phyloP scores from a whole-genome alignment of 495 filamentous ascomycete genomes.

The Talaromyces proteolyticus region DNA sequence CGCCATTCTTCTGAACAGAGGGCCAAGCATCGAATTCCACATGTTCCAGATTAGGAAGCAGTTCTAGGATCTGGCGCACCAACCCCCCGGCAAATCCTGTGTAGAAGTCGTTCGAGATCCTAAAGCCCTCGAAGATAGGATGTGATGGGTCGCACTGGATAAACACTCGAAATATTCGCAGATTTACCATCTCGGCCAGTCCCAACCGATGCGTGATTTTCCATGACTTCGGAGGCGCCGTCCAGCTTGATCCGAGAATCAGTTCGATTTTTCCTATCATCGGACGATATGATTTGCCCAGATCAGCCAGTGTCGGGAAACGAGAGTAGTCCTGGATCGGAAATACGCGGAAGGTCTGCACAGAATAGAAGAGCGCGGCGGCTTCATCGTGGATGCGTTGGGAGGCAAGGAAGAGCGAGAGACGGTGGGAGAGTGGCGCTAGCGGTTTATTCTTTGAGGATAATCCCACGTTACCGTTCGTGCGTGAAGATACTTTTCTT shows the following conservation, averaged over 20 bases:
- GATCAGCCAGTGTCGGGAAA: conserved; percentile 38
- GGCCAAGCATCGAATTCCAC: conserved; percentile 74
- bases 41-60: conserved; percentile 51
- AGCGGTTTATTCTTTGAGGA: conserved; percentile 61
- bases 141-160: conserved; percentile 75
- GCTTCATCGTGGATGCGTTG: conserved; percentile 66
- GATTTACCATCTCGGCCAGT: conserved; percentile 53
- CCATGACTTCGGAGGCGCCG: conserved; percentile 67
- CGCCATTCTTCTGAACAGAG: conserved; percentile 61
- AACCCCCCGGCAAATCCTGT: conserved; percentile 62
- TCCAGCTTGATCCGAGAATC: conserved; percentile 78
- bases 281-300: conserved; percentile 56
- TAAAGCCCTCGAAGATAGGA: conserved; percentile 66
- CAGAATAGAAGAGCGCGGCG: conserved; percentile 66
- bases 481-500: conserved; percentile 15
- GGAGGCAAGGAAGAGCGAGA: conserved; percentile 58
- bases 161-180: conserved; percentile 65
- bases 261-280: conserved; percentile 66
- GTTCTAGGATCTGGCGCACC: conserved; percentile 49
- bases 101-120: conserved; percentile 63
- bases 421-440: conserved; percentile 37
- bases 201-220: conserved; percentile 60
- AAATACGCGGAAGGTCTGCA: conserved; percentile 72
- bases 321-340: conserved; percentile 65
- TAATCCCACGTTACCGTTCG: conserved; percentile 57